These are phyloP conservation scores for Drechslerella coelobrocha DNA, from an alignment of 2,329 filamentous ascomycete genomes.

Conservation along the genomic window DNA sequence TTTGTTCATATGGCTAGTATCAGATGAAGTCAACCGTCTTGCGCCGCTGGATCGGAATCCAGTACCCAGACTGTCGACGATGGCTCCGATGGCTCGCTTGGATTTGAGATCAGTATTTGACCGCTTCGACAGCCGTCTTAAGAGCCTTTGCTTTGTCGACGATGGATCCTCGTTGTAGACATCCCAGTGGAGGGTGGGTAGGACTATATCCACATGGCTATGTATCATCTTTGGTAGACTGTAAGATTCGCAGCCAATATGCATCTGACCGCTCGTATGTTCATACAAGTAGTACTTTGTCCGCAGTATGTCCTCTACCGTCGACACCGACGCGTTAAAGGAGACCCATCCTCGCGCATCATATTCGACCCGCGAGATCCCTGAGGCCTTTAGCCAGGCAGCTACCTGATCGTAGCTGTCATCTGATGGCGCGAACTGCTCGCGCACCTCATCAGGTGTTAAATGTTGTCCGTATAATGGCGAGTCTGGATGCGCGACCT, in stretches of 20 bases:
- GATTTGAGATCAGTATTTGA: not conserved
- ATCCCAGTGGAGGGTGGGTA: slow-evolving; percentile 60
- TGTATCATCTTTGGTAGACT: slow-evolving; percentile 58
- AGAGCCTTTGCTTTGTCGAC: slow-evolving; percentile 24
- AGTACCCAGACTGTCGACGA: slow-evolving; percentile 33
- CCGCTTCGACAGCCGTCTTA: slow-evolving; percentile 37
- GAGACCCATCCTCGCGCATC: slow-evolving; percentile 44
- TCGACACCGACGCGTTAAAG: slow-evolving; percentile 28
- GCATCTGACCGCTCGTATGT: slow-evolving; percentile 52
- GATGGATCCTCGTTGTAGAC: slow-evolving; percentile 42
- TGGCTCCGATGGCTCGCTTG: slow-evolving; percentile 24
- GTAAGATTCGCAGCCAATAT: slow-evolving; percentile 61
- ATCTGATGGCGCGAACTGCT: slow-evolving; percentile 59
- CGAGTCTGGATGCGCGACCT: slow-evolving; percentile 61
- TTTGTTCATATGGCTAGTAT: slow-evolving; percentile 23
- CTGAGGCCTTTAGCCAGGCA: slow-evolving; percentile 22
- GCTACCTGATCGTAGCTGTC: slow-evolving; percentile 37
- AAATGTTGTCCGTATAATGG: slow-evolving; percentile 62
- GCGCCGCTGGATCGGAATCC: slow-evolving; percentile 26
- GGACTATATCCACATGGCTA: slow-evolving; percentile 60
- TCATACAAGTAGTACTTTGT: slow-evolving; percentile 47
- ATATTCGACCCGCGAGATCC: slow-evolving; percentile 12
- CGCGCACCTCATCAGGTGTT: slow-evolving; percentile 60
- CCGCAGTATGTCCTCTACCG: slow-evolving; percentile 24
- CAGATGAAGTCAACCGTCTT: slow-evolving; percentile 25